phyloP scores from a whole-genome alignment of 257 asterid species.

The Gardenia jasminoides region DNA sequence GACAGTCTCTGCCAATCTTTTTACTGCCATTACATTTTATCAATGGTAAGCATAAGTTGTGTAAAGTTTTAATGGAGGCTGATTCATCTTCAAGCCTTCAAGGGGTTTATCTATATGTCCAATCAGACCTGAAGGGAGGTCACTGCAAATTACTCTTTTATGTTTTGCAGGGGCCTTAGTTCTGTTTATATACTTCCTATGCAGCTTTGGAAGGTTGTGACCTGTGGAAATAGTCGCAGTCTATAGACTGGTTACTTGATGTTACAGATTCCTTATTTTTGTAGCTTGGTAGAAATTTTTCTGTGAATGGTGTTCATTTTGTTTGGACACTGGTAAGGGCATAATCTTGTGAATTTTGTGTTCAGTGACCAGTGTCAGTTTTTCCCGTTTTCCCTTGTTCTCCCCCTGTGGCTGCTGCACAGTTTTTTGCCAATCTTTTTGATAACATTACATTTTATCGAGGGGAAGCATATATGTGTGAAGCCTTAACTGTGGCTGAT shows the following conservation, averaged over 20 bases:
- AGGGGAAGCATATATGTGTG: neutral
- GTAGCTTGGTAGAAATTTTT: neutral
- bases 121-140: neutral
- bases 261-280: neutral
- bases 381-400: too few species aligned
- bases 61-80: neutral
- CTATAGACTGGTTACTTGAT: too few species aligned
- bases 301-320: neutral
- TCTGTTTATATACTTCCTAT: too few species aligned
- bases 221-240: too few species aligned
- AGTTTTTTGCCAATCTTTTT: too few species aligned
- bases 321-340: neutral
- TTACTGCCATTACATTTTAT: neutral
- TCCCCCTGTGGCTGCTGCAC: neutral
- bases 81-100: neutral
- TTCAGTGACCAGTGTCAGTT: too few species aligned
- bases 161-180: too few species aligned
- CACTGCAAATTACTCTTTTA: neutral
- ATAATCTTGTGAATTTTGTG: neutral
- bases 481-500: neutral
- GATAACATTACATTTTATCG: neutral
- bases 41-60: neutral
- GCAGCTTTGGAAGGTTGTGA: too few species aligned
- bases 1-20: too few species aligned
- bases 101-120: neutral